phyloP scores from a whole-genome alignment of 805 yeast species.

The Cyberlindnera mycetangii region DNA sequence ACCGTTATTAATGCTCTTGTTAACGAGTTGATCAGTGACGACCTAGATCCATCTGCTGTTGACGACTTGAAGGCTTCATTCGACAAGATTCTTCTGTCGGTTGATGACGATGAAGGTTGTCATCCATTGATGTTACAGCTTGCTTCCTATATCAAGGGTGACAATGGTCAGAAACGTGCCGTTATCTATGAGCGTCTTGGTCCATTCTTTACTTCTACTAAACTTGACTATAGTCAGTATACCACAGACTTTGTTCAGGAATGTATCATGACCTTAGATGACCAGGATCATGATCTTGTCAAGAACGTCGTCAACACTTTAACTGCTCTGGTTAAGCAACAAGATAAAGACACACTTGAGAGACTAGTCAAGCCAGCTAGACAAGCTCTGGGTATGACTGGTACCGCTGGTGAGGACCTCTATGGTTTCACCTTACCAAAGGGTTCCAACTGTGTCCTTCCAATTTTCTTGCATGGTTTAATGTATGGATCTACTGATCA shows the following conservation, averaged over 20 bases:
- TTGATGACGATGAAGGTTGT: slow-evolving; percentile 72
- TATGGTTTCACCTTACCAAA: slow-evolving; percentile 70
- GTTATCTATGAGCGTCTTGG: slow-evolving; percentile 67
- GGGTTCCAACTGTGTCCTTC: slow-evolving; percentile 86
- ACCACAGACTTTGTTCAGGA: slow-evolving; percentile 71
- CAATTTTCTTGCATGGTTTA: slow-evolving; percentile 90
- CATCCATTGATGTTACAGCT: slow-evolving; percentile 84
- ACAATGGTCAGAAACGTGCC: slow-evolving; percentile 60
- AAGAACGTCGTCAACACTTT: slow-evolving; percentile 63
- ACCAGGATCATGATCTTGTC: slow-evolving; percentile 59
- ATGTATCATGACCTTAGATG: slow-evolving; percentile 71
- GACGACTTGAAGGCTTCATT: slow-evolving; percentile 51
- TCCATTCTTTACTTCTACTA: slow-evolving; percentile 62
- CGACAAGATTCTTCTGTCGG: slow-evolving; percentile 67
- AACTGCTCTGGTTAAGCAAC: slow-evolving; percentile 61
- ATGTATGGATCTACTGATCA: slow-evolving; percentile 88
- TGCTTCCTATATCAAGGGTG: slow-evolving; percentile 71
- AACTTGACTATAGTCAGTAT: slow-evolving; percentile 68
- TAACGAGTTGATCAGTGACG: slow-evolving; percentile 45
- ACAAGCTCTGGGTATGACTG: slow-evolving; percentile 65
- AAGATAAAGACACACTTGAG: slow-evolving; percentile 75
- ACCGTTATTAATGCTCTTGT: slow-evolving; percentile 73
- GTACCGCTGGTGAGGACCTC: slow-evolving; percentile 59
- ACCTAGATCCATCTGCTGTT: slow-evolving; percentile 36
- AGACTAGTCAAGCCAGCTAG: slow-evolving; percentile 76